A percentile compares a stretch with the other conserved stretches of the same genome.
phyloP scores from a whole-genome alignment of 805 yeast species.

The Yamadazyma philogaea region DNA sequence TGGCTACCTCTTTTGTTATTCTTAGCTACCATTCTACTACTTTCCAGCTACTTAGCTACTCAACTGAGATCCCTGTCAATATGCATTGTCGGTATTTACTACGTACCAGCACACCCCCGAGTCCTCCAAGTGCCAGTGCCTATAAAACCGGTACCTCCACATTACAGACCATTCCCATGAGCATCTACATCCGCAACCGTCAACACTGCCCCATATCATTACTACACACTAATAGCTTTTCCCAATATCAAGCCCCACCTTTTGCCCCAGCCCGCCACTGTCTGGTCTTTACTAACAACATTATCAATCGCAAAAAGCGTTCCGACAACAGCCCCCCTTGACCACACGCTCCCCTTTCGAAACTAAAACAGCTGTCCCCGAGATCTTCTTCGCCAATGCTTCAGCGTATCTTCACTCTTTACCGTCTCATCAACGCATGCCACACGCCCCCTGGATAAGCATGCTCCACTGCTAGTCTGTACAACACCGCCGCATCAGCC shows the following conservation, averaged over 20 bases:
- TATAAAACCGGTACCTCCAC: too few species aligned
- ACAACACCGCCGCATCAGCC: slow-evolving; percentile 31
- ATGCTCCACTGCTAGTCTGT: slow-evolving; percentile 5
- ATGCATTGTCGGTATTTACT: too few species aligned
- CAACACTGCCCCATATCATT: background rate
- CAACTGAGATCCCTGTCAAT: too few species aligned
- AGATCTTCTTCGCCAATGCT: slow-evolving; percentile 2
- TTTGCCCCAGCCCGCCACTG: slow-evolving; percentile 4
- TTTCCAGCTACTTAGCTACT: too few species aligned
- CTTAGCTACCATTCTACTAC: too few species aligned
- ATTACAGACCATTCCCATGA: too few species aligned
- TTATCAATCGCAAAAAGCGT: slow-evolving; percentile 1
- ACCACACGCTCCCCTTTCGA: background rate
- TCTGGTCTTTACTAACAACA: slow-evolving; percentile 5
- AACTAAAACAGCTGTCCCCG: background rate
- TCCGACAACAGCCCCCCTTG: slow-evolving; percentile 1
- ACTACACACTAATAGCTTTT: background rate
- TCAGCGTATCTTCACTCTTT: background rate
- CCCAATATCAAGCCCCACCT: too few species aligned
- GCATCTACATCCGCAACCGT: too few species aligned
- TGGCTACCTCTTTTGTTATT: too few species aligned
- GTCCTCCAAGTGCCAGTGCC: too few species aligned
- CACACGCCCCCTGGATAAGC: background rate
- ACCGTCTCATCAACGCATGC: slow-evolving; percentile 6
- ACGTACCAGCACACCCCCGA: too few species aligned